These are phyloP conservation scores for Candida neerlandica DNA, from an alignment of 1,139 yeast genomes.

Conservation along the genomic window DNA sequence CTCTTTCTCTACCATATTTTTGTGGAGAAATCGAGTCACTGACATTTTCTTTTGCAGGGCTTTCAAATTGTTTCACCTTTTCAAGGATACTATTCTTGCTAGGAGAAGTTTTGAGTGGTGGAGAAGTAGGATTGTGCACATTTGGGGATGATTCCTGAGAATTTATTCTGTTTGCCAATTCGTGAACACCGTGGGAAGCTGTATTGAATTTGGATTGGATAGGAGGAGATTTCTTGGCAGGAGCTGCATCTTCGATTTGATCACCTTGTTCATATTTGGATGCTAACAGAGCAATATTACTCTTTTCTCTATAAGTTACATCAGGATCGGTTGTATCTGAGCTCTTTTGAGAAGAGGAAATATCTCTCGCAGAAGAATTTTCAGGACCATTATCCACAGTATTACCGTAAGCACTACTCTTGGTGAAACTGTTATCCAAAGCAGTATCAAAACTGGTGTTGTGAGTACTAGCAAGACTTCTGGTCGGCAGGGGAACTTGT, in stretches of 20 bases:
- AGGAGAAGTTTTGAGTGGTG: slow-evolving; percentile 10
- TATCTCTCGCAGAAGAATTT: background rate
- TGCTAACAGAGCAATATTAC: slow-evolving; percentile 13
- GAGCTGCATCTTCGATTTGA: slow-evolving; percentile 12
- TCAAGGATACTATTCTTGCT: slow-evolving; percentile 29
- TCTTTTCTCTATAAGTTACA: background rate
- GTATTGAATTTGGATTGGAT: slow-evolving; percentile 20
- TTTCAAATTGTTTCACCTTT: slow-evolving; percentile 43
- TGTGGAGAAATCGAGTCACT: slow-evolving; percentile 12
- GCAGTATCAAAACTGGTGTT: slow-evolving; percentile 5
- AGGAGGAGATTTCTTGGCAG: slow-evolving; percentile 14
- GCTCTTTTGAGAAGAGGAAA: background rate
- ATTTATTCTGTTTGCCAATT: slow-evolving; percentile 1
- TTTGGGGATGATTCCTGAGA: slow-evolving; percentile 8
- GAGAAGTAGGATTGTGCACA: background rate
- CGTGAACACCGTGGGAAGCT: slow-evolving; percentile 4
- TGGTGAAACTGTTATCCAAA: slow-evolving; percentile 2
- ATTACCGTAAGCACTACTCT: background rate
- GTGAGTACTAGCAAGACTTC: slow-evolving; percentile 3
- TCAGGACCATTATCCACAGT: background rate
- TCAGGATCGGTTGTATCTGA: background rate
- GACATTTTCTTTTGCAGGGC: slow-evolving; percentile 17
- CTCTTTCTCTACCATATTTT: slow-evolving; percentile 5
- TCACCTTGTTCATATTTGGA: slow-evolving; percentile 18
- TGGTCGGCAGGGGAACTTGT: background rate